A percentile compares a stretch with the other conserved stretches of the same genome.
Conservation (phyloP, 2,329 filamentous ascomycete genomes). For the Didymella arachidicola region DNA sequence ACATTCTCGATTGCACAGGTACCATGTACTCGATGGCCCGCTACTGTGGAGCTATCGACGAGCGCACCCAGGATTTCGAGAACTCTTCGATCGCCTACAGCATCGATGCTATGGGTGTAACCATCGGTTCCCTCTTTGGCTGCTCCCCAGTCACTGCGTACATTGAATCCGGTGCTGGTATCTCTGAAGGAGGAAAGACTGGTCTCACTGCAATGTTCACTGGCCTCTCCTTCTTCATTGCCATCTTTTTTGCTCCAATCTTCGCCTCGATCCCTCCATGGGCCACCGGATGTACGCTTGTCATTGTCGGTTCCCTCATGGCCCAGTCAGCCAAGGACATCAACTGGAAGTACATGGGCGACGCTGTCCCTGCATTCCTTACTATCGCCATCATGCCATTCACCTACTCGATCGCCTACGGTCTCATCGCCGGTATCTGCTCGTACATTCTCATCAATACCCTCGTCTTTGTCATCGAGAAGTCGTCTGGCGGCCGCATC, state of each 20-base stretch:
- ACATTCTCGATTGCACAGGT: slow-evolving; percentile 86
- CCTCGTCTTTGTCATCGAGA: slow-evolving; percentile 72
- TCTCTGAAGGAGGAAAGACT: slow-evolving; percentile 85
- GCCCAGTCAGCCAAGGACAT: slow-evolving; percentile 78
- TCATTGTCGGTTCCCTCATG: slow-evolving; percentile 91
- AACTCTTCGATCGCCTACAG: slow-evolving; percentile 83
- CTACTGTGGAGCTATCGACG: slow-evolving; percentile 81
- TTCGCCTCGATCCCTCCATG: slow-evolving; percentile 89
- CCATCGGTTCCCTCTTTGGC: slow-evolving; percentile 80
- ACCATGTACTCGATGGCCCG: slow-evolving; percentile 90
- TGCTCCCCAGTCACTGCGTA: slow-evolving; percentile 84
- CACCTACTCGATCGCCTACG: slow-evolving; percentile 87
- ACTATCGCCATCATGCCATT: slow-evolving; percentile 89
- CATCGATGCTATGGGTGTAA: slow-evolving; percentile 82
- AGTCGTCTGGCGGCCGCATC: slow-evolving; percentile 71
- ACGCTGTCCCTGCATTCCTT: slow-evolving; percentile 83
- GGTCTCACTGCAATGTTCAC: slow-evolving; percentile 82
- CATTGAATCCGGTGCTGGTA: slow-evolving; percentile 88
- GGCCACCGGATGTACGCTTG: slow-evolving; percentile 87
- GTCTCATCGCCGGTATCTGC: slow-evolving; percentile 80
- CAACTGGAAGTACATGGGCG: slow-evolving; percentile 84
- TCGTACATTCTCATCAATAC: slow-evolving; percentile 80
- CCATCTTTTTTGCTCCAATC: slow-evolving; percentile 88
- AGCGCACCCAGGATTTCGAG: slow-evolving; percentile 85
- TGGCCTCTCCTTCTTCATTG: slow-evolving; percentile 79